A percentile compares a stretch with the other conserved stretches of the same genome.
phyloP scores from a whole-genome alignment of 257 asterid genomes.

The Solanum okadae region DNA sequence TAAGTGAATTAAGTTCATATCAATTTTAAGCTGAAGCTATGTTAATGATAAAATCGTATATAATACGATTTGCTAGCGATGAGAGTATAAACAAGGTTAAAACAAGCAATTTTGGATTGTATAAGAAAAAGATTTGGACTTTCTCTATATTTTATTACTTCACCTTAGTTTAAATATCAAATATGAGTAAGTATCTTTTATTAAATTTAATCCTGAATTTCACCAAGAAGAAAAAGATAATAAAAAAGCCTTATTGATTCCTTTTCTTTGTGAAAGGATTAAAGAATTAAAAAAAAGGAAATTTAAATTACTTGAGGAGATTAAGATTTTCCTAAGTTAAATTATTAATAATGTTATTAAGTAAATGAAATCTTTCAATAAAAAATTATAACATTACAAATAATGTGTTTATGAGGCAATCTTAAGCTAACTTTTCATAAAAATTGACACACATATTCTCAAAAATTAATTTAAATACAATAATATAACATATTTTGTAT shows the following conservation, averaged over 20 bases:
- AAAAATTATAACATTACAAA: neutral
- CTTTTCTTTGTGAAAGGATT: neutral
- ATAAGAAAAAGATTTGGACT: neutral
- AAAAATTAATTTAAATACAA: no score
- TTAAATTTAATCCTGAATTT: no score
- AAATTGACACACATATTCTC: no score
- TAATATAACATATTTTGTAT: no score
- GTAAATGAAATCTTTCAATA: neutral
- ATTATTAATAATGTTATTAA: neutral
- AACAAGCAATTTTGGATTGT: no score
- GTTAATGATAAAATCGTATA: neutral
- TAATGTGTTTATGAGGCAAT: neutral
- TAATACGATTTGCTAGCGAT: neutral
- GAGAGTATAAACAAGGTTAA: neutral
- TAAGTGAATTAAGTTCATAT: no score
- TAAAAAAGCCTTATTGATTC: no score
- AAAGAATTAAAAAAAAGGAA: neutral
- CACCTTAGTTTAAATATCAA: no score
- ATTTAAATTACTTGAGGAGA: neutral
- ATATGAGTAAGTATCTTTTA: neutral
- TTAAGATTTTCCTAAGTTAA: neutral
- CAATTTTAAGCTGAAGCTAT: no score
- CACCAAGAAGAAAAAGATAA: neutral
- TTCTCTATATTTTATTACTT: neutral
- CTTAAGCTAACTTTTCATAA: neutral